These are phyloP conservation scores for Lactarius evosmus DNA, from an alignment of 768 basidiomycete species.

Conservation along the genomic window DNA sequence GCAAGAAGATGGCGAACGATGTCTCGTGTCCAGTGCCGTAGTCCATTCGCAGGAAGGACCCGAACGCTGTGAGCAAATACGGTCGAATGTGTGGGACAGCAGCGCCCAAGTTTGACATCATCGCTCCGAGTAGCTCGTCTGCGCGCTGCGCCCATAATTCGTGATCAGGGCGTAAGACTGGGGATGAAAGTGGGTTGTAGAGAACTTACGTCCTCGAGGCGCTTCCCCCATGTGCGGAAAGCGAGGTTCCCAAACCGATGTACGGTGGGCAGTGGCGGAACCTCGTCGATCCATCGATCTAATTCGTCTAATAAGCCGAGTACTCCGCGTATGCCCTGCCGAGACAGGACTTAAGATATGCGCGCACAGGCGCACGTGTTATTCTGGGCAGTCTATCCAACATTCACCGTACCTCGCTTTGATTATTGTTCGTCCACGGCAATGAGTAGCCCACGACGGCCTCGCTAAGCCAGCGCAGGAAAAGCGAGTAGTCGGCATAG, in stretches of 20 bases:
- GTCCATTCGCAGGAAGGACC: constrained; percentile 87
- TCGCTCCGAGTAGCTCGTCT: constrained; percentile 45
- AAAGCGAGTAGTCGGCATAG: constrained; percentile 70
- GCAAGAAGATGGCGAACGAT: constrained; percentile 76
- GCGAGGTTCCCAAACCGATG: constrained; percentile 93
- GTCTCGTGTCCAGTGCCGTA: constrained; percentile 97
- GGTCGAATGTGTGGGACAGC: constrained; percentile 68
- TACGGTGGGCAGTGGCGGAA: constrained; percentile 67
- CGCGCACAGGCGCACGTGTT: not conserved
- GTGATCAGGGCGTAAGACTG: constrained; percentile 1
- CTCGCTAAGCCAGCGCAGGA: constrained; percentile 72
- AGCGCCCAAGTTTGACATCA: constrained; percentile 45
- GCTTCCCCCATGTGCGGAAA: constrained; percentile 79
- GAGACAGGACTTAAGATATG: constrained; percentile 18
- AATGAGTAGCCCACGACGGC: constrained; percentile 66
- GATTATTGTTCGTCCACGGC: constrained; percentile 37
- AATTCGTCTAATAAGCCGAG: constrained; percentile 62
- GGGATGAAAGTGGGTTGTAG: constrained; percentile 20
- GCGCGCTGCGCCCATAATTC: constrained; percentile 43
- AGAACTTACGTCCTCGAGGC: constrained; percentile 65
- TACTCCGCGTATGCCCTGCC: constrained; percentile 47
- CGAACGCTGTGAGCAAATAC: constrained; percentile 80
- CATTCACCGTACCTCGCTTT: constrained; percentile 31
- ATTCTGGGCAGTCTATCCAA: not conserved
- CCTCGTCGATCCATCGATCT: constrained; percentile 73